Base-by-base conservation (phyloP, 2,329 filamentous ascomycete species). In the Gnomoniopsis sp. region DNA sequence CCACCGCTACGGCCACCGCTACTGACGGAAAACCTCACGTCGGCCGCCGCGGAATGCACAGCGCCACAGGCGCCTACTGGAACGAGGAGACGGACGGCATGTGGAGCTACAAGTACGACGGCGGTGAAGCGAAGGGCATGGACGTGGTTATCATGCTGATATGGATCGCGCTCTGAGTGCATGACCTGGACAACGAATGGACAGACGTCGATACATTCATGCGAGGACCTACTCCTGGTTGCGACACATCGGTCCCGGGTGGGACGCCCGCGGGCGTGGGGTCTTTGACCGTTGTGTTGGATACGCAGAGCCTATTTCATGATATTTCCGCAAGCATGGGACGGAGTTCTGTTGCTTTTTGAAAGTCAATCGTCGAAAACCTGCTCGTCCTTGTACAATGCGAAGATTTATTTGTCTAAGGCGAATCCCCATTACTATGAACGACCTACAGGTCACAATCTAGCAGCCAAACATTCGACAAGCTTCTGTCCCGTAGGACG, bases 31-130 rank as follows among this genome's bases (percentile, higher is more conserved):
- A 87, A 76, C 81, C 83, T n/a, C 85, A 88, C 71, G 88, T 89
- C 58, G 93, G 92, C 57, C 86, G 93, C 65, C 86, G 93, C 65
- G 95, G 95, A 64, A 95, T 95, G 90, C 90, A 95, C 79, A 89
- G 86, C 72, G 90, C 90, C 22, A 90, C 88, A 48, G 90, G 90
- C 51, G 91, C 90, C 36, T 95, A 89, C 80, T 95, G 90, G 90
- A 91, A 95, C 74, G 90, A 92, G 77, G 90, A 92, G 78, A 91
- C 88, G 75, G 90, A 95, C 70, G 90, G 90, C 66, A 93, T 93
- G 84, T 95, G 89, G 88, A 91, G 86, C 67, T 92, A 88, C 79
- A 95, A 95, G 79, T 93, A 87, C 72, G 89, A 92, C 67, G 83
- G 83, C 59, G 83, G 84, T 61, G 84, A 87, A 72, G 76, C 73